Evolutionary conservation across 176 grass and related monocot species (phyloP), one percentile per base, ranked within the genome.

Genomic region (Carex cristatella): DNA sequence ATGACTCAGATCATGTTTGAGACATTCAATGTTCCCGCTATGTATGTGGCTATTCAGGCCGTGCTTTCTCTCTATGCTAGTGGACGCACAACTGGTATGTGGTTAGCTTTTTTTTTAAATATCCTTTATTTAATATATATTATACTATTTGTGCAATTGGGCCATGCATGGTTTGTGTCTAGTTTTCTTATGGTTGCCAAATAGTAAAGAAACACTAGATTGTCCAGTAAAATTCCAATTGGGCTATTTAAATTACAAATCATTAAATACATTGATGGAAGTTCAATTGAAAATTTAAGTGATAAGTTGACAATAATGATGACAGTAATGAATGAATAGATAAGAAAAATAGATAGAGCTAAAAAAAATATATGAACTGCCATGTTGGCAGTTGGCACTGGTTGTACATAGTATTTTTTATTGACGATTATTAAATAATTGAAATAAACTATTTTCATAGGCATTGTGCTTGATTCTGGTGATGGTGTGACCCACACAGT

Each of bases 1-100:
- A 97, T 97, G 94, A 97, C 94, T 80, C 94, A 97, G 79, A 97
- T 97, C 82, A 97, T 97, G 94, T 97, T 97, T 46, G 94, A 97
- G 84, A 91, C 91, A 1, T 97, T 97, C 82, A 93, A 84, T 85
- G 90, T 88, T 53, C 94, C 94, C 0, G 94, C 94, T 18, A 93
- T 97, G 91, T 97, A 97, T 70, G 87, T 96, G 9, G 71, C 91
- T 55, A 97, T 97, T 87, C 94, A 97, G 84, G 94, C 94, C 1
- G 91, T 97, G 89, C 94, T 97, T 61, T 97, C 94, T 19, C 79
- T 97, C 28, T 97, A 97, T 16, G 89, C 94, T 59, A 93, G 91
- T 40, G 94, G 94, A 40, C 86, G 94, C 32, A 97, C 94, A 66
- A 97, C 91, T 33, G 94, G 94, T 93, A 93, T 79, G 82, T 58